A percentile compares a stretch with the other conserved stretches of the same genome.
Evolutionary conservation across 2,329 filamentous ascomycete species (phyloP).

Genomic region (Trichoderma citrinoviride): DNA sequence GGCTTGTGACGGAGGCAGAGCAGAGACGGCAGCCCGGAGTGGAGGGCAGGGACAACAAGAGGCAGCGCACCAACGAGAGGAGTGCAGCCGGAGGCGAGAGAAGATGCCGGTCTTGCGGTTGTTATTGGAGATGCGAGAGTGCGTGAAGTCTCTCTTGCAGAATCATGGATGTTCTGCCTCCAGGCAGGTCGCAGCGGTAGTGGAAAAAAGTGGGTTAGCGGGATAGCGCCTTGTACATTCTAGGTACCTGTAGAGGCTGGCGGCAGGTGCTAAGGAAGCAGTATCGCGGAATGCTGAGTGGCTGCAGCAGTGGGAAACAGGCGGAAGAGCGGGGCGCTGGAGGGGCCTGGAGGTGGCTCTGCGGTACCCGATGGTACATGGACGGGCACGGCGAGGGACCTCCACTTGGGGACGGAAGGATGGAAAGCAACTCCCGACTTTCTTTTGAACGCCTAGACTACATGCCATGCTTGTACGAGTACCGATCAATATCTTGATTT

Average conservation of each 20-base stretch:
- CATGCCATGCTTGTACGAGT: background rate
- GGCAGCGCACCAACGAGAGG: background rate
- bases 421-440: background rate
- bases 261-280: background rate
- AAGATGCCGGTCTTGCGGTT: conserved; percentile 1
- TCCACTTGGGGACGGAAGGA: background rate
- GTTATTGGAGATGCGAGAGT: conserved; percentile 2
- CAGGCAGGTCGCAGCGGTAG: conserved; percentile 17
- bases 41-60: background rate
- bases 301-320: background rate
- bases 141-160: conserved; percentile 1
- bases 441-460: background rate
- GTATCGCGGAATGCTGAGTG: conserved; percentile 3
- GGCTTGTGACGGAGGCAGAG: background rate
- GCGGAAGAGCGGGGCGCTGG: background rate
- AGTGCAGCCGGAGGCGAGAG: background rate
- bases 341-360: background rate
- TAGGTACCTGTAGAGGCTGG: background rate
- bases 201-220: conserved; percentile 10
- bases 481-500: background rate
- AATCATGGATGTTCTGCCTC: conserved; percentile 3
- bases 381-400: background rate
- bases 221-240: background rate
- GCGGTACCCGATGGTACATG: background rate
- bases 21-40: background rate